Evolutionary conservation across 2,329 filamentous ascomycete species (phyloP), one percentile per base, ranked within the genome.

Genomic region (Arthrobotrys iridis): DNA sequence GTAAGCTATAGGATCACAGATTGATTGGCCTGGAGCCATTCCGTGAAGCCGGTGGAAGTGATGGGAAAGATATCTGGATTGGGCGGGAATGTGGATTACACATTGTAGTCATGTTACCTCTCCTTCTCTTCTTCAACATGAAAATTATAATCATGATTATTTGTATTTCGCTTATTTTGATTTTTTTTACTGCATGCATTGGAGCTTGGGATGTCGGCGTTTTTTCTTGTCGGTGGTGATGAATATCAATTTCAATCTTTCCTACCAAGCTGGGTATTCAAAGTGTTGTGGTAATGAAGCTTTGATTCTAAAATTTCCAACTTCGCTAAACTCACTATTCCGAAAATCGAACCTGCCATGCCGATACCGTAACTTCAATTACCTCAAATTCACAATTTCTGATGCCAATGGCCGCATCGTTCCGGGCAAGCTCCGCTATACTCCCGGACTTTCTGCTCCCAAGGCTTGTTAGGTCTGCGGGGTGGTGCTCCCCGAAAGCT

Each of bases 1-100:
- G 95, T 99, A 66, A 97, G 93, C 84, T 99, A 99, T 83, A 88
- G 93, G 80, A 81, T 90, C 77, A 82, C 82, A 2, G 83, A 87
- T 73, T 83, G 50, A 62, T 33, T 22, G 35, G 18, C 43, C 50
- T 24, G 18, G 20, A 7, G 40, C 26, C 28, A 35, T 55, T 24
- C 8, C 6, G 18, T 22, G 30, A 37, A 37, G 50, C 30, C 11
- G 43, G 43, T 10, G 40, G n/a, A 15, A 4, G 22, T n/a, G 28
- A 20, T n/a, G n/a, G n/a, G n/a, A n/a, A n/a, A 18, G 10, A 4
- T 55, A 4, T 22, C 7, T 28, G 1, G 28, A 2, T 15, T 10
- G 26, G 1, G 18, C 18, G 8, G 30, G 30, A n/a, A 24, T 37
- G 30, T n/a, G 30, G 50, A 18, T 22, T 55, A 1, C 15, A 37